These are phyloP conservation scores for Russula compacta DNA, from an alignment of 768 basidiomycete species.

Conservation along the genomic window DNA sequence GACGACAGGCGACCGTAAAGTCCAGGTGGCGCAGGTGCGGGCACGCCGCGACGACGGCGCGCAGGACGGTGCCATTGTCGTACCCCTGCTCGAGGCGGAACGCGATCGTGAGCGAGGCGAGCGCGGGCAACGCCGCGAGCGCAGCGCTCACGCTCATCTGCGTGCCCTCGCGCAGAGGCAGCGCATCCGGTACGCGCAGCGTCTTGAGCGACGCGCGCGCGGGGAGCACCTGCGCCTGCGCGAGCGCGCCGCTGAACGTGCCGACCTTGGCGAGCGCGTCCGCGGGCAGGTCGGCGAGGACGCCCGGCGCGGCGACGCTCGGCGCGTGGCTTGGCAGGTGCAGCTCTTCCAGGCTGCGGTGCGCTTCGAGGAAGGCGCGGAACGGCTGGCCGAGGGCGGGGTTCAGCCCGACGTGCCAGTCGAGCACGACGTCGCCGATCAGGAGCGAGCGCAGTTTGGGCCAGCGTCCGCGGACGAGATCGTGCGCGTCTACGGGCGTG, in stretches of 20 bases:
- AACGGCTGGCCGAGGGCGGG: constrained; percentile 45
- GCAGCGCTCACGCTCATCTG: constrained; percentile 50
- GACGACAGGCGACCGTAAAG: constrained; percentile 55
- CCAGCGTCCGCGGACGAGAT: constrained; percentile 56
- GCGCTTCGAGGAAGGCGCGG: constrained; percentile 58
- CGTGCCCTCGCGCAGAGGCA: constrained; percentile 59
- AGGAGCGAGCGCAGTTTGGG: constrained; percentile 50
- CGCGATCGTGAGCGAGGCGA: constrained; percentile 51
- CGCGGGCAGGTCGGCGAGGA: constrained; percentile 22
- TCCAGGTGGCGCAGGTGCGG: constrained; percentile 56
- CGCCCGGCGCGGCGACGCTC: constrained; percentile 13
- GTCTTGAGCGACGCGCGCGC: constrained; percentile 35
- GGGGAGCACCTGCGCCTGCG: constrained; percentile 55
- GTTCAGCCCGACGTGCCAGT: constrained; percentile 35
- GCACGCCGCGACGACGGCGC: constrained; percentile 56
- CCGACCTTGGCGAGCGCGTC: constrained; percentile 24
- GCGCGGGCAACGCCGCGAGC: constrained; percentile 45
- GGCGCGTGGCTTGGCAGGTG: constrained; percentile 35
- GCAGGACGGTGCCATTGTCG: constrained; percentile 61
- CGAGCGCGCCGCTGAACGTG: constrained; percentile 57
- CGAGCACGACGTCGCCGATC: constrained; percentile 58
- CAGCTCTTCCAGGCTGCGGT: constrained; percentile 41
- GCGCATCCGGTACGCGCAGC: constrained; percentile 55
- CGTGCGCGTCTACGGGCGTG: constrained; percentile 44
- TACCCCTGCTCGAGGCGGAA: constrained; percentile 63